These are phyloP conservation scores for Ceratocystis cacaofunesta DNA, from an alignment of 2,329 filamentous ascomycete species.

Conservation along the genomic window DNA sequence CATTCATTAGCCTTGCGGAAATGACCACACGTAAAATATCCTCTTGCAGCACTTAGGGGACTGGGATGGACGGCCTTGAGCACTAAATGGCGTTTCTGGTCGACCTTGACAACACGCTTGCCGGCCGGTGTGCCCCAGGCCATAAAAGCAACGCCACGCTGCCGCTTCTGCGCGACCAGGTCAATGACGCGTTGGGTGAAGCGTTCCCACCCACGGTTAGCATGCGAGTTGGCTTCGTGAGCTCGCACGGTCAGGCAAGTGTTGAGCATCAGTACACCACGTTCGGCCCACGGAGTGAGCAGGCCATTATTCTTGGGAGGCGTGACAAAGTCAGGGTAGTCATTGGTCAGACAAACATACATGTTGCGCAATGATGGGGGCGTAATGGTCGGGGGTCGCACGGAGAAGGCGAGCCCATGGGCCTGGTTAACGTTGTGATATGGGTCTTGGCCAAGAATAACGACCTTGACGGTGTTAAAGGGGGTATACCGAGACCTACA, in stretches of 20 bases:
- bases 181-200: conserved; percentile 91
- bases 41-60: conserved; percentile 68
- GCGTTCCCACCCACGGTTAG: conserved; percentile 77
- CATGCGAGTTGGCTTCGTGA: conserved; percentile 74
- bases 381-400: conserved; percentile 72
- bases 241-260: conserved; percentile 87
- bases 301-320: conserved; percentile 69
- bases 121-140: conserved; percentile 84
- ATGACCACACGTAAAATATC: conserved; percentile 73
- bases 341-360: conserved; percentile 72
- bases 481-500: conserved; percentile 84
- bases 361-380: conserved; percentile 90
- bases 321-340: conserved; percentile 65
- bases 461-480: conserved; percentile 73
- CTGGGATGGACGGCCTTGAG: conserved; percentile 82
- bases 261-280: conserved; percentile 84
- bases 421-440: conserved; percentile 95
- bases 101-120: conserved; percentile 60
- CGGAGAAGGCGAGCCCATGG: conserved; percentile 90
- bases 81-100: conserved; percentile 61
- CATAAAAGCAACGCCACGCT: conserved; percentile 77
- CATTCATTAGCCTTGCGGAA: conserved; percentile 75
- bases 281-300: conserved; percentile 84
- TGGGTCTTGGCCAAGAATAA: conserved; percentile 90
- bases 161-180: conserved; percentile 61